Evolutionary conservation across 2,329 filamentous ascomycete species (phyloP), one percentile per base, ranked within the genome.

Genomic region (Ophiostoma perfectum): DNA sequence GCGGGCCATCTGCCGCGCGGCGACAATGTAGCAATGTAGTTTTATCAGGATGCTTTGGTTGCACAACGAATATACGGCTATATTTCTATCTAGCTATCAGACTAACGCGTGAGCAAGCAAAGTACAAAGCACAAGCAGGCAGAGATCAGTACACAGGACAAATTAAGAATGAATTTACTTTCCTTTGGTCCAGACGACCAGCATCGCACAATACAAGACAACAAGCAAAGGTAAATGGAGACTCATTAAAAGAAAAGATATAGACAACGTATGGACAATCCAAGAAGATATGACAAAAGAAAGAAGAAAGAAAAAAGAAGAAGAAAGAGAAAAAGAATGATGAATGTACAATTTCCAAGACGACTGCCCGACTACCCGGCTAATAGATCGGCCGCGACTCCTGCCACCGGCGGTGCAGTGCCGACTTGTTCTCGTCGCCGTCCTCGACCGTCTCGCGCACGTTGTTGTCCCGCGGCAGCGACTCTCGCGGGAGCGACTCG

Each of bases 341-440:
- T 27, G 27, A 55, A 55, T 55, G 14, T 55, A 27, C 49, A 55
- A 49, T 44, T 44, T 9, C 2, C 47, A 6, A 14, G 9, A 45
- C 42, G 42, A 12, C 42, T 12, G 3, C 42, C 14, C 42, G 9
- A 45, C 42, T 45, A 27, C 27, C 27, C 27, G 3, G 16, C 45
- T n/a, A 68, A 42, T 41, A 67, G 8, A 68, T 74, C 8, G 78
- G 78, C 67, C 77, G 74, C 52, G 76, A 71, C 70, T 80, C 78
- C 62, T 79, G 75, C 78, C 78, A 80, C 72, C 77, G 78, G 69
- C 75, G 76, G 69, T 79, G 77, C 62, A 77, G 65, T 8, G 68
- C 66, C 16, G 75, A 74, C 67, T 65, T 68, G 44, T 72, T 74
- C 18, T 75, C 71, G 71, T 7, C 45, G 36, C 38, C 64, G 38